Conservation (phyloP, 176 grass and related monocot species). For the Rhipidocladum racemiflorum region DNA sequence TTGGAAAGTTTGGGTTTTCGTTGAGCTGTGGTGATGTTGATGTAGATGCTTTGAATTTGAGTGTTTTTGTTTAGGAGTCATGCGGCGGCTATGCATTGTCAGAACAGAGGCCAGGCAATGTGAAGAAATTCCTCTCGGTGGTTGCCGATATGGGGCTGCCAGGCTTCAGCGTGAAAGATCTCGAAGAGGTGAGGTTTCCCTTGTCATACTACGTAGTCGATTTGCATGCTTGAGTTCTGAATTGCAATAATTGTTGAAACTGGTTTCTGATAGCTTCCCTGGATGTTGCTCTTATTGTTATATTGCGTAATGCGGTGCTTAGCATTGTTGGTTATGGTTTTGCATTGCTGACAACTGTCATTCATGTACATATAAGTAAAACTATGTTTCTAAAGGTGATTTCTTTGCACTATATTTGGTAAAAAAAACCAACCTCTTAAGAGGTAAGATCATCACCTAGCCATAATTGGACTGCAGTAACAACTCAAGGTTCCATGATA, state of each 20-base stretch:
- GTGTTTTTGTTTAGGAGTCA: conserved; percentile 40
- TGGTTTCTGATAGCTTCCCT: not conserved
- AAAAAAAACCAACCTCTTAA: not conserved
- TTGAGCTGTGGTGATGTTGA: conserved; percentile 6
- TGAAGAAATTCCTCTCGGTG: conserved; percentile 73
- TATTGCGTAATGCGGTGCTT: conserved; percentile 7
- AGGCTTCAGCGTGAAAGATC: conserved; percentile 61
- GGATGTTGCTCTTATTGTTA: not conserved
- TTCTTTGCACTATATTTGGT: not conserved
- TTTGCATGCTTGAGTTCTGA: conserved; percentile 3
- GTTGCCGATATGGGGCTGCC: conserved; percentile 69
- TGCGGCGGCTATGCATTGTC: conserved; percentile 36
- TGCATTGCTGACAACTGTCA: not conserved
- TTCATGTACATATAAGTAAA: not conserved
- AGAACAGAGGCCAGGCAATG: conserved; percentile 39
- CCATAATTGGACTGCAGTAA: not conserved
- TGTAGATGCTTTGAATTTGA: not conserved
- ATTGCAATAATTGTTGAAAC: not conserved
- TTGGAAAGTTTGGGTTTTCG: not conserved
- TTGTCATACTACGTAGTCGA: conserved; percentile 4
- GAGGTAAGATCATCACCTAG: not conserved
- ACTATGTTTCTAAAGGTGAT: not conserved
- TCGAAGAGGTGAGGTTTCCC: conserved; percentile 64
- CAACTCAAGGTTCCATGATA: not conserved
- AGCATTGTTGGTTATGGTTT: conserved; percentile 4